Evolutionary conservation across 176 grass and related monocot species (phyloP), one percentile per base, ranked within the genome.

Genomic region (Miscanthus lutarioriparius): DNA sequence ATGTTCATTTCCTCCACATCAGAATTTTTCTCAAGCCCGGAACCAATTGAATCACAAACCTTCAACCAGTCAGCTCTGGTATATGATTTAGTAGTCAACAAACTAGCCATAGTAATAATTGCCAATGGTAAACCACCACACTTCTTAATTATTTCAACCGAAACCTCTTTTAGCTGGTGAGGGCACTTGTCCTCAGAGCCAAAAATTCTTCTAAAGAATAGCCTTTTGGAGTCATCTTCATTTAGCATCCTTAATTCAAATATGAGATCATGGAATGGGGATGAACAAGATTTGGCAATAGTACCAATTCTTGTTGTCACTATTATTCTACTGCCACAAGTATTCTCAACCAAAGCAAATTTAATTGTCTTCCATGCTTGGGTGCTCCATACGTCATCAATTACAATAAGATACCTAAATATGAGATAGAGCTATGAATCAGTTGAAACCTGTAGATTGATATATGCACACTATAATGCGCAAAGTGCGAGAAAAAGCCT

Each of bases 81-180:
- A 20, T 83, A 33, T 39, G 82, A 35, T 72, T 83, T 86, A 25
- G 74, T 83, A 25, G 36, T 73, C 80, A 90, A 74, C 12, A 90
- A 78, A 74, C 88, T 86, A 61, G 84, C 73, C 56, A 90, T 61
- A 47, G 79, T 83, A 49, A 90, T 79, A 27, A 92, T 67, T 61
- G 72, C 90, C 79, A 92, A 83, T 19, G 90, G 90, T 74, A 88
- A 79, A 72, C 90, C 86, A 65, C 74, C 79, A 79, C 90, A 92
- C 64, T 83, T 92, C 1, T 39, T 82, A 40, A 88, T 13, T 15
- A 91, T 91, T 70, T 80, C 81, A 53, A 10, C 12, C 22, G 84
- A 80, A 19, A 85, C 49, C n/a, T 87, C 78, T 49, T 85, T 84
- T 28, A 88, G 49, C 7, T 81, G 85, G 16, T 72, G 22, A 22